Conservation (phyloP, 192 early-diverging fungal genomes). For the Funneliformis geosporum region DNA sequence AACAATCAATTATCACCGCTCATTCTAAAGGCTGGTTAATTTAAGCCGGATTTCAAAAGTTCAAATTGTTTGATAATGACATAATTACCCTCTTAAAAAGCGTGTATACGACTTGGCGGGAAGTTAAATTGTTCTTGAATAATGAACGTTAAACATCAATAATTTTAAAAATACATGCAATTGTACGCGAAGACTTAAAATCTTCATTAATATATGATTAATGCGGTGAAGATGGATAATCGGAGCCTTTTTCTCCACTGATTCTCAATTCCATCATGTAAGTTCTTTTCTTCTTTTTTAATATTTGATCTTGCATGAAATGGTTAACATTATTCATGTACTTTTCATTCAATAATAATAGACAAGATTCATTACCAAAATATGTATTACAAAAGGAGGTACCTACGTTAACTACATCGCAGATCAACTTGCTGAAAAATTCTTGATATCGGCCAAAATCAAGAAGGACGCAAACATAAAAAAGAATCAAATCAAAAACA, state of each 20-base stretch:
- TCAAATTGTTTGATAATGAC: slow-evolving; percentile 81
- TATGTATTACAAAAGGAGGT: slow-evolving; percentile 94
- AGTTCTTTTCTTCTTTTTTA: too few species aligned
- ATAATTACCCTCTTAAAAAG: slow-evolving; percentile 82
- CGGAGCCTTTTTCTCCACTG: slow-evolving; percentile 75
- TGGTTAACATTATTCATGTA: too few species aligned
- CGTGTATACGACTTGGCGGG: slow-evolving; percentile 95
- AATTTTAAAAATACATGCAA: slow-evolving; percentile 89
- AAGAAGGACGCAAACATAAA: slow-evolving; percentile 65
- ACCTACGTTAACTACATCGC: slow-evolving; percentile 85
- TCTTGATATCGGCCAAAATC: slow-evolving; percentile 71
- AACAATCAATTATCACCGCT: too few species aligned
- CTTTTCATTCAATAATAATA: too few species aligned
- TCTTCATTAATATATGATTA: slow-evolving; percentile 73
- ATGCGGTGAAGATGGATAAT: slow-evolving; percentile 89
- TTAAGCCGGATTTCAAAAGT: slow-evolving; percentile 92
- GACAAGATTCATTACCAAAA: slow-evolving; percentile 87
- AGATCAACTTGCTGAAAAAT: slow-evolving; percentile 73
- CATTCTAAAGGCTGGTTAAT: too few species aligned
- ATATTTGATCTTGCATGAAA: too few species aligned
- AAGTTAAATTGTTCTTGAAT: slow-evolving; percentile 89
- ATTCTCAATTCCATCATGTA: slow-evolving; percentile 95
- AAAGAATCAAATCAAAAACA: slow-evolving; percentile 88
- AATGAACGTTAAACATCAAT: slow-evolving; percentile 70
- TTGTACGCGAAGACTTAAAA: slow-evolving; percentile 58